phyloP scores from a whole-genome alignment of 257 asterid species.

The Primulina tabacum region DNA sequence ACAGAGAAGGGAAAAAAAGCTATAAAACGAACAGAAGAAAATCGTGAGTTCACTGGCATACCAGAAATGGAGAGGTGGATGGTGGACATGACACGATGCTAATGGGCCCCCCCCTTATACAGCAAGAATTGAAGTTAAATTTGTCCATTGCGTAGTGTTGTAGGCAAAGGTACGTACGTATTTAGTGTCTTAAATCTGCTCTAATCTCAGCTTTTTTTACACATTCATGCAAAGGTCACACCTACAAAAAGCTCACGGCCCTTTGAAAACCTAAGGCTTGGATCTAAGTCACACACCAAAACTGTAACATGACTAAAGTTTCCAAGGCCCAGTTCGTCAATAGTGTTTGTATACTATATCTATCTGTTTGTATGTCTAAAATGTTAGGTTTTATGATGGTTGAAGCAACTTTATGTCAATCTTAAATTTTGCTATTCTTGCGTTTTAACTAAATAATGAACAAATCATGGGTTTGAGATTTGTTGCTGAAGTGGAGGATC shows the following conservation, averaged over 20 bases:
- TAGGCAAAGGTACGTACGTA: conserved; percentile 38
- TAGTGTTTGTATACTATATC: not conserved
- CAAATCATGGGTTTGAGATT: conserved; percentile 13
- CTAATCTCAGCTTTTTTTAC: conserved; percentile 17
- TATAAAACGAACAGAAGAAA: conserved; percentile 10
- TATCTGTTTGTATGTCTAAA: conserved; percentile 10
- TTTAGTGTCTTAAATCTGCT: conserved; percentile 14
- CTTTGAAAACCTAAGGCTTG: conserved; percentile 8
- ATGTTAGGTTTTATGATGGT: conserved; percentile 11
- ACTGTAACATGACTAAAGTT: not conserved
- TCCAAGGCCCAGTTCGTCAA: conserved; percentile 1
- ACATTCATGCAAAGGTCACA: conserved; percentile 36
- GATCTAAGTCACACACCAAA: conserved; percentile 1
- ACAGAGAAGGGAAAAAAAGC: not conserved
- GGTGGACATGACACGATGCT: conserved; percentile 29
- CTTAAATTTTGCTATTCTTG: conserved; percentile 12
- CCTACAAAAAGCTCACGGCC: conserved; percentile 51
- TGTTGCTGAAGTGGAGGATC: conserved; percentile 23
- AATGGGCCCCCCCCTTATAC: conserved; percentile 33
- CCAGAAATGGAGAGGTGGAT: conserved; percentile 31
- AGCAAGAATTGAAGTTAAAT: conserved; percentile 17
- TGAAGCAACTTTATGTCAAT: not conserved
- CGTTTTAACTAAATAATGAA: not conserved
- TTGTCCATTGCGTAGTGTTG: conserved; percentile 43
- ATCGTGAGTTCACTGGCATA: conserved; percentile 13